Base-by-base conservation (phyloP, 108 stramenopile genomes). In the Seminavis robusta region DNA sequence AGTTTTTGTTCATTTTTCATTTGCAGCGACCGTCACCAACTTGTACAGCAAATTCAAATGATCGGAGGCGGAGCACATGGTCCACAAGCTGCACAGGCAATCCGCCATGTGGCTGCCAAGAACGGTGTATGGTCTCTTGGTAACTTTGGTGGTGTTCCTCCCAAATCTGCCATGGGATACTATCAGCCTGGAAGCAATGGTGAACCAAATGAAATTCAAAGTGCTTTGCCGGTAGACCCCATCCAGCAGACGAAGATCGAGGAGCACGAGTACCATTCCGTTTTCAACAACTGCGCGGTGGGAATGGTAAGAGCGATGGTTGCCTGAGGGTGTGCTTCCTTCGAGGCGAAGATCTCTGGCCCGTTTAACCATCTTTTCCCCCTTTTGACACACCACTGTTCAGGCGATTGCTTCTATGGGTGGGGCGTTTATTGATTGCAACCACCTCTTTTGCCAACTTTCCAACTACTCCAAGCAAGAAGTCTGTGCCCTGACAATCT, bases 351-450 rank as follows among this genome's bases (percentile, higher is more conserved):
- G 17, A 8, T 8, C 8, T 11, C 9, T 37, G 10, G 36, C 36
- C n/a, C n/a, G n/a, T n/a, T 37, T 11, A 37, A 11, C n/a, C n/a
- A n/a, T n/a, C n/a, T n/a, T 32, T 3, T 48, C 13, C 37, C 34
- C 29, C 21, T 26, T 26, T 21, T 11, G n/a, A 16, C 29, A 16
- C 55, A 13, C 19, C 26, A 17, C 17, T 32, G 17, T 26, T 13
- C 47, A 70, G 73, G 92, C 92, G 0, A 85, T 90, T 38, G 93
- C 93, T 27, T 83, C 89, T 0, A 87, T 94, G 83, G 93, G 89
- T 42, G 93, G 89, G 8, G 80, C 87, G 0, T 89, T 94, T 47
- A 86, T 94, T 47, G 89, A 94, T 55, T 94, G 93, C 73, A 94
- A 94, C 67, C 59, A 69, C 41, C 67, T 84, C 15, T 94, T 90